Evolutionary conservation across 306 rosid species (phyloP).

Genomic region (Vigna angularis): DNA sequence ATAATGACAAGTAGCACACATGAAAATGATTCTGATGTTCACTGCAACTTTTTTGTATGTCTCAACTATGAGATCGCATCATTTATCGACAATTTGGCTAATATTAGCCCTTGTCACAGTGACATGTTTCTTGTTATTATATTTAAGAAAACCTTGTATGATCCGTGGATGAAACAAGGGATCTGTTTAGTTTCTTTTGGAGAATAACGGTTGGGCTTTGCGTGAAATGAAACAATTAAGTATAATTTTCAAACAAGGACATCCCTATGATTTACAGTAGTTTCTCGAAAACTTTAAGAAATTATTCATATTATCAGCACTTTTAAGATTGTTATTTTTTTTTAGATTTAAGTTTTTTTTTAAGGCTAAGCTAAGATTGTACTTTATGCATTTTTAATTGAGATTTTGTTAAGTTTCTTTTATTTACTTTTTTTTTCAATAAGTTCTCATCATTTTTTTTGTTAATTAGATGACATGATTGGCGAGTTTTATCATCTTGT

Average conservation of each 20-base stretch:
- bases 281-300: background rate
- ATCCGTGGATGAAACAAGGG: background rate
- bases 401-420: too few species aligned
- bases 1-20: constrained; percentile 1
- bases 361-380: too few species aligned
- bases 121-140: constrained; percentile 7
- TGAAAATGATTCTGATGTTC: constrained; percentile 6
- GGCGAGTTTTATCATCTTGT: too few species aligned
- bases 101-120: background rate
- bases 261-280: background rate
- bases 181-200: background rate
- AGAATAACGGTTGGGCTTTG: background rate
- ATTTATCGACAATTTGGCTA: background rate
- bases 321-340: background rate
- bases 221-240: too few species aligned
- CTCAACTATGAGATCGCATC: background rate
- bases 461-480: too few species aligned
- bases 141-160: background rate
- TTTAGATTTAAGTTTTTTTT: background rate
- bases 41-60: background rate
- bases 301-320: background rate
- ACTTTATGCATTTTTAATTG: too few species aligned
- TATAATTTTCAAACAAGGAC: too few species aligned
- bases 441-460: too few species aligned
- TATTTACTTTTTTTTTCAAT: too few species aligned